phyloP scores from a whole-genome alignment of 2,329 filamentous ascomycete species.

The Chrysosporium queenslandicum region DNA sequence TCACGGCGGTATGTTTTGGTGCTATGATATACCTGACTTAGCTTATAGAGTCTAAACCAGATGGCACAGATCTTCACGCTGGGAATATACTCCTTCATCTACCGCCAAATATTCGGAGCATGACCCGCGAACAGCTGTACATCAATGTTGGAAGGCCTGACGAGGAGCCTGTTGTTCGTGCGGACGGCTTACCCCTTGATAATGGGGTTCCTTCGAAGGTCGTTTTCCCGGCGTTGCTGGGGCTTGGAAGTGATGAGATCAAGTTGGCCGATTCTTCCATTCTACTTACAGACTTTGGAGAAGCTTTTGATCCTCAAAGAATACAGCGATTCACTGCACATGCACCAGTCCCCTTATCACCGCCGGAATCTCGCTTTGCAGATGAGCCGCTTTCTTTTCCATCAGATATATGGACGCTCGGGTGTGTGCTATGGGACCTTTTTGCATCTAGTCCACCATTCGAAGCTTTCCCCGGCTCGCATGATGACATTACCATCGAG shows the following conservation, averaged over 20 bases:
- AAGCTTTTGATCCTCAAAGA: slow-evolving; percentile 17
- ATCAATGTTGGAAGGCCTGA: slow-evolving; percentile 19
- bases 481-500: slow-evolving; percentile 21
- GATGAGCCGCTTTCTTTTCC: slow-evolving; percentile 23
- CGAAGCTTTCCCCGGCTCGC: slow-evolving; percentile 17
- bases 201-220: slow-evolving; percentile 19
- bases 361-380: slow-evolving; percentile 12
- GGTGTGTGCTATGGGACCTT: slow-evolving; percentile 28
- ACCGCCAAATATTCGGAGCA: slow-evolving; percentile 16
- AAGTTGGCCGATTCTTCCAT: slow-evolving; percentile 21
- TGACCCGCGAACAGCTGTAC: slow-evolving; percentile 20
- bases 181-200: slow-evolving; percentile 19
- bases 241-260: slow-evolving; percentile 21
- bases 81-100: slow-evolving; percentile 22
- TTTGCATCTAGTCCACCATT: slow-evolving; percentile 22
- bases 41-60: slow-evolving; percentile 2
- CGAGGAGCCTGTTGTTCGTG: slow-evolving; percentile 18
- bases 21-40: neutral
- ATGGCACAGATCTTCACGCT: slow-evolving; percentile 19
- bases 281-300: slow-evolving; percentile 23
- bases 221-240: slow-evolving; percentile 20
- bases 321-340: slow-evolving; percentile 10
- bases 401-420: slow-evolving; percentile 32
- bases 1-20: slow-evolving; percentile 20
- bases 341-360: slow-evolving; percentile 18